phyloP scores from a whole-genome alignment of 2,329 filamentous ascomycete species.

The Pezicula neosporulosa region DNA sequence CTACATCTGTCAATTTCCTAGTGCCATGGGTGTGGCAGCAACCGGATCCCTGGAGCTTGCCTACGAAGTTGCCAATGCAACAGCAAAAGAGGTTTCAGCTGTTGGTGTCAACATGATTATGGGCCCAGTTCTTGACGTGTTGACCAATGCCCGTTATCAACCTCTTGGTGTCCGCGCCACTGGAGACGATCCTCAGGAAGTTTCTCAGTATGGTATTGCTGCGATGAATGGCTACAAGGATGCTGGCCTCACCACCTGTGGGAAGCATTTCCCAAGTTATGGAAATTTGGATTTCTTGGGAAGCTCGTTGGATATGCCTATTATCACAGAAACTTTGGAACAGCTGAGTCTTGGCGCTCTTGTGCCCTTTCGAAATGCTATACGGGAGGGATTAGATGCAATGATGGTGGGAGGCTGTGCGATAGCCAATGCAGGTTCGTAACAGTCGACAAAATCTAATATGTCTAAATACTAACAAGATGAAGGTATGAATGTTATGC shows the following conservation, averaged over 20 bases:
- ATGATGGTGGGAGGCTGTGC: conserved; percentile 97
- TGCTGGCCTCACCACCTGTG: conserved; percentile 82
- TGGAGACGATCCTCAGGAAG: conserved; percentile 92
- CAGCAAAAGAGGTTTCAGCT: conserved; percentile 85
- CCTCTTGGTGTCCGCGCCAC: conserved; percentile 85
- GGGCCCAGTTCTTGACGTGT: conserved; percentile 87
- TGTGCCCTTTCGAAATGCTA: conserved; percentile 87
- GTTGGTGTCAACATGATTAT: conserved; percentile 96
- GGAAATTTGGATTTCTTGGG: conserved; percentile 92
- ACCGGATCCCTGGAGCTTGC: conserved; percentile 82
- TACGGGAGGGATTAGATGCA: conserved; percentile 79
- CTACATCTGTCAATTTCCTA: conserved; percentile 94
- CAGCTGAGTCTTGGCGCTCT: conserved; percentile 89
- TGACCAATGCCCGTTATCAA: conserved; percentile 90
- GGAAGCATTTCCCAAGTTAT: conserved; percentile 96
- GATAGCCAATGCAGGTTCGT: conserved; percentile 63
- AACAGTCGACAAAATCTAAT: not conserved
- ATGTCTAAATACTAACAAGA: not conserved
- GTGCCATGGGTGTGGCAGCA: conserved; percentile 94
- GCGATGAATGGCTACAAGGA: conserved; percentile 92
- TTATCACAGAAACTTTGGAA: conserved; percentile 91
- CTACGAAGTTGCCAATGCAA: conserved; percentile 88
- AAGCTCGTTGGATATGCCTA: conserved; percentile 86
- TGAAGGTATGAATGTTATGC: conserved; percentile 88
- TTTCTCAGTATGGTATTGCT: conserved; percentile 86